Base-by-base conservation (phyloP, 768 basidiomycete species). In the Trametes cinnabarina region DNA sequence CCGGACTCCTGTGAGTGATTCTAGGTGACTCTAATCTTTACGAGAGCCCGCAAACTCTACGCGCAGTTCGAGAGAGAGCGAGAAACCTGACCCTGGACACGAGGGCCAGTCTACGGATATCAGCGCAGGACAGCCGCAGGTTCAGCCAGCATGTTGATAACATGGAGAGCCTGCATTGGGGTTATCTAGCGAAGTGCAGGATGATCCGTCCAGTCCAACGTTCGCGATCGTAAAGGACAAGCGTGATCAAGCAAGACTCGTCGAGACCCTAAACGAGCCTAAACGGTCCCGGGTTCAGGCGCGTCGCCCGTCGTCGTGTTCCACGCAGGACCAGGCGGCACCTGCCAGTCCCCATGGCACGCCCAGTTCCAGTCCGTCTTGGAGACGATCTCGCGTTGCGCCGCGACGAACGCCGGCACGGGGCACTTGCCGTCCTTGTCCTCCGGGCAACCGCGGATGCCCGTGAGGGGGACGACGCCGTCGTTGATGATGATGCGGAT, bases 401-500 rank as follows among this genome's bases (percentile, higher is more conserved):
- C 85, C 3, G 69, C 76, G 11, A 94, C 81, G 69, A 94, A 95
- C 2, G 81, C 79, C 19, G 81, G 78, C 3, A 95, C 73, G 2
- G 85, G 79, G 62, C 94, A 97, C 74, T 92, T 77, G 8, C 94
- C 94, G 52, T 91, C 82, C 54, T 80, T 79, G 69, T 90, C 82
- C 55, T 78, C 69, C 0, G 82, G 84, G 65, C 93, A 96, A 6
- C 88, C 90, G 14, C 76, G 77, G 61, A 95, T 81, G 10, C 87
- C 84, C 0, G 85, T 89, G 20, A 95, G 79, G 4, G 94, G 93
- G 0, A 84, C 85, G 1, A 90, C 87, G 0, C 85, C 94, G 65
- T 97, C 94, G 73, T 96, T 95, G 69, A 95, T 81, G 61, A 95
- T 85, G 64, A 94, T 77, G 3, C 93, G 84, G 60, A 95, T 89